Evolutionary conservation across 2,329 filamentous ascomycete species (phyloP).

Genomic region (Penicillium polonicum): DNA sequence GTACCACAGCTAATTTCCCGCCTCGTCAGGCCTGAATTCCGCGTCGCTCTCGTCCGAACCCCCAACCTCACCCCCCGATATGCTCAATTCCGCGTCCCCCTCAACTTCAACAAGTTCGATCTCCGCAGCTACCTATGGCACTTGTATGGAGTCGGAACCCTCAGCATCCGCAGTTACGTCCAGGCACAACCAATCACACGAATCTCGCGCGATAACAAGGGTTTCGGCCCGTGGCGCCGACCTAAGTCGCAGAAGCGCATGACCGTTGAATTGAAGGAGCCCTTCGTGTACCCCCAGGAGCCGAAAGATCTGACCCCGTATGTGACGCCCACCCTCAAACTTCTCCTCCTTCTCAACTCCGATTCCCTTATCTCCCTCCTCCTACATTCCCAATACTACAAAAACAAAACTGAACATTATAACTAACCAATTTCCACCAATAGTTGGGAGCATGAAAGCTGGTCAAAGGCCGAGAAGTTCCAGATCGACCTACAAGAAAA

Average conservation of each 20-base stretch:
- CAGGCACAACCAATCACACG: conserved; percentile 64
- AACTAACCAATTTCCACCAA: conserved; percentile 14
- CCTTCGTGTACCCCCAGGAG: conserved; percentile 81
- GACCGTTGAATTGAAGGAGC: conserved; percentile 83
- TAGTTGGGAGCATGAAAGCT: conserved; percentile 63
- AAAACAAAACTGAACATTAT: not conserved
- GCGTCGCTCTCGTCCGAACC: conserved; percentile 73
- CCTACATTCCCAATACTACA: not conserved
- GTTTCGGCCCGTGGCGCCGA: conserved; percentile 63
- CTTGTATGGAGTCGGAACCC: conserved; percentile 72
- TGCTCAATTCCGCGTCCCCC: conserved; percentile 85
- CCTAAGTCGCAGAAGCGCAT: conserved; percentile 81
- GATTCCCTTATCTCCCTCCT: conserved; percentile 2
- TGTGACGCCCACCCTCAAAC: conserved; percentile 26
- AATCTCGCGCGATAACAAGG: conserved; percentile 33
- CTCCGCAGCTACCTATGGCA: conserved; percentile 91
- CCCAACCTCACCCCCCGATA: conserved; percentile 72
- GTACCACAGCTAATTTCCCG: not conserved
- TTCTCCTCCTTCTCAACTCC: not conserved
- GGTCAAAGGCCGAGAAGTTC: conserved; percentile 51
- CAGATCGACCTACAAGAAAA: conserved; percentile 36
- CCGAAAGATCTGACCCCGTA: conserved; percentile 62
- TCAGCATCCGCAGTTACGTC: conserved; percentile 75
- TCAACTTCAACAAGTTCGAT: conserved; percentile 94
- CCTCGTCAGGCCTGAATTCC: conserved; percentile 69